Conservation (phyloP, 192 early-diverging fungal species). For the Chytriomyces sp. region DNA sequence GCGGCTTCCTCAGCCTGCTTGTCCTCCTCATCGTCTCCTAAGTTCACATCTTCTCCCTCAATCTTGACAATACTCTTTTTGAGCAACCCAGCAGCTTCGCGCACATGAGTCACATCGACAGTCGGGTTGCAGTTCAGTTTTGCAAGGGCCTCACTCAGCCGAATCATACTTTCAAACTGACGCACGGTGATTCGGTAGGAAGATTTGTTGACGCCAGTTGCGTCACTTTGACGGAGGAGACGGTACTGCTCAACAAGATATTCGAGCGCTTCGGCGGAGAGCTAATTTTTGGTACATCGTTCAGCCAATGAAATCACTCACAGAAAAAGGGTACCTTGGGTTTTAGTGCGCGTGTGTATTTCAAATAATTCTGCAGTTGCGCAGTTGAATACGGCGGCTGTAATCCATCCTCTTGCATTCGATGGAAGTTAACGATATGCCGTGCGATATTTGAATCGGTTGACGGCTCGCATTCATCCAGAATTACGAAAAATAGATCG, state of each 20-base stretch:
- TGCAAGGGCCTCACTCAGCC: conserved; percentile 93
- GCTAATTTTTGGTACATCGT: conserved; percentile 35
- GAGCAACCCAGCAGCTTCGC: conserved; percentile 83
- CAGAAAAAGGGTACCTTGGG: conserved; percentile 63
- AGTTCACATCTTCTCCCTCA: conserved; percentile 46
- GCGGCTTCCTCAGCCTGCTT: conserved; percentile 25
- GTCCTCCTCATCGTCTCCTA: conserved; percentile 54
- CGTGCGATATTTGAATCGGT: conserved; percentile 89
- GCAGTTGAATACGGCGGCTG: conserved; percentile 75
- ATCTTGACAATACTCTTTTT: conserved; percentile 83
- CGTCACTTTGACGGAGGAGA: conserved; percentile 85
- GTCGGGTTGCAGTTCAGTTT: conserved; percentile 73
- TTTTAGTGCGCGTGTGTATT: conserved; percentile 85
- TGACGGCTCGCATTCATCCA: conserved; percentile 91
- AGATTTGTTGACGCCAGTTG: conserved; percentile 61
- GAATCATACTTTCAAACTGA: conserved; percentile 95
- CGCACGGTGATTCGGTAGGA: conserved; percentile 96
- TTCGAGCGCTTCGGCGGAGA: conserved; percentile 77
- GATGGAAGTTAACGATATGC: conserved; percentile 90
- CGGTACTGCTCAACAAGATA: conserved; percentile 84
- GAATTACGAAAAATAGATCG: conserved; percentile 95
- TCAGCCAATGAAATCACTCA: neutral
- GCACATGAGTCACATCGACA: conserved; percentile 75
- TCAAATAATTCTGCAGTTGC: conserved; percentile 82
- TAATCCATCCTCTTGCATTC: conserved; percentile 60